Conservation (phyloP, 371 early-diverging fungal genomes). For the Rhizopus sp. region DNA sequence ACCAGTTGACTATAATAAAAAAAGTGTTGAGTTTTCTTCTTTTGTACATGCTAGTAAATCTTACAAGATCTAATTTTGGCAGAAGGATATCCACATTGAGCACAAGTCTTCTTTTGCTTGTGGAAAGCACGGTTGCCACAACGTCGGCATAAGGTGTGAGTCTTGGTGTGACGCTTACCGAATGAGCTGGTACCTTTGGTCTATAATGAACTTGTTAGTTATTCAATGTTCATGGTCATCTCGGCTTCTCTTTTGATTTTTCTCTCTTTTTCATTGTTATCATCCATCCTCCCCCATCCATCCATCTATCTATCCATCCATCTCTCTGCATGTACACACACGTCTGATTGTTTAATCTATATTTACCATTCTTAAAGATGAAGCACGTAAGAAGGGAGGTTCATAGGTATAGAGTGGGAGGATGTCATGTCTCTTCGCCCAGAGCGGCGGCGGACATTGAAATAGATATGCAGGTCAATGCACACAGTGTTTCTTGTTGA, state of each 20-base stretch:
- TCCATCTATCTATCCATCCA: slow-evolving; percentile 3
- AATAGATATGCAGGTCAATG: too few species aligned
- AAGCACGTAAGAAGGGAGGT: slow-evolving; percentile 3
- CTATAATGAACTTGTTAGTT: neutral
- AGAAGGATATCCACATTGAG: slow-evolving; percentile 97
- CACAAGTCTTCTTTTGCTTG: slow-evolving; percentile 98
- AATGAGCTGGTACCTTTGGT: slow-evolving; percentile 15
- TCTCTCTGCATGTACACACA: neutral
- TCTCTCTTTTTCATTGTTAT: neutral
- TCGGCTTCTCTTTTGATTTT: neutral
- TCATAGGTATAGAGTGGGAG: neutral
- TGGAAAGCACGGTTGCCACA: slow-evolving; percentile 98
- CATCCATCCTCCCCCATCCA: neutral
- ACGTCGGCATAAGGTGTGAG: slow-evolving; percentile 96
- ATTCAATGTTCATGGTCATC: neutral
- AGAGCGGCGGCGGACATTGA: too few species aligned
- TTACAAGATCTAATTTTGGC: slow-evolving; percentile 93
- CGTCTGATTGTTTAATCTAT: neutral
- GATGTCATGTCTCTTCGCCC: neutral
- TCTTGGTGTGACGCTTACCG: slow-evolving; percentile 82
- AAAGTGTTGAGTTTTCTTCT: neutral
- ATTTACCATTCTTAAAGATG: slow-evolving; percentile 5
- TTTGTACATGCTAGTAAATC: slow-evolving; percentile 19
- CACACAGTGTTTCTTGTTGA: too few species aligned
- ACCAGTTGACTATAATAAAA: slow-evolving; percentile 79